Evolutionary conservation across 768 basidiomycete species (phyloP), one percentile per base, ranked within the genome.

Genomic region (Pleurotus ostreatus): DNA sequence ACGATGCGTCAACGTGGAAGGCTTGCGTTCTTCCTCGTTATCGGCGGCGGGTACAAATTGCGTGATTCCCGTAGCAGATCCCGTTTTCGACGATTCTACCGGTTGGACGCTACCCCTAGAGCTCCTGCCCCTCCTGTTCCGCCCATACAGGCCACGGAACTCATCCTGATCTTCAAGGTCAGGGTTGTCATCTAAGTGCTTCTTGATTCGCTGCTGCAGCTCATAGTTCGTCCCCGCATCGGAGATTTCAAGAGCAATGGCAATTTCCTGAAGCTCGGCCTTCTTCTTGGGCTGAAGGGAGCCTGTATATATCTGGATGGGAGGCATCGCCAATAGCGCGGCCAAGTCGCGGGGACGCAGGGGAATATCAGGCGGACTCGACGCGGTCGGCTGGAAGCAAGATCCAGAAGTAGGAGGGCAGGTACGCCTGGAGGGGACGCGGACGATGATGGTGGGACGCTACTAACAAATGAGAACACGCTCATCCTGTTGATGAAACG

Each of bases 221-320:
- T 86, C 84, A 26, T 88, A 85, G 58, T 80, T 85, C 1, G 83
- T 88, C 39, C 86, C 86, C 37, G 70, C 56, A 53, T 81, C 78
- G 46, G 74, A 77, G 57, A 86, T 67, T 0, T 67, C 65, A 20
- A 89, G 76, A 4, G 83, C 81, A 4, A 58, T 1, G 1, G 86
- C 84, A 37, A 88, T 81, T 56, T 80, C 78, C 61, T 79, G 84
- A 3, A 89, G 77, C 18, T 88, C 86, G 2, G 74, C 73, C 67
- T 88, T 88, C 71, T 85, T 88, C 70, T 88, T 88, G n/a, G 78
- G 63, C 57, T 74, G 77, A 23, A 87, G 76, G 23, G 80, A 67
- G 46, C 86, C 86, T 40, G 79, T 63, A 64, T 39, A 53, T 5
- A 41, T 41, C 5, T 37, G 51, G 5, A 22, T 16, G 9, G 51